A percentile compares a stretch with the other conserved stretches of the same genome.
These are phyloP conservation scores for Entelexis sorbosivorans DNA, from an alignment of 1,139 yeast species.

Conservation along the genomic window DNA sequence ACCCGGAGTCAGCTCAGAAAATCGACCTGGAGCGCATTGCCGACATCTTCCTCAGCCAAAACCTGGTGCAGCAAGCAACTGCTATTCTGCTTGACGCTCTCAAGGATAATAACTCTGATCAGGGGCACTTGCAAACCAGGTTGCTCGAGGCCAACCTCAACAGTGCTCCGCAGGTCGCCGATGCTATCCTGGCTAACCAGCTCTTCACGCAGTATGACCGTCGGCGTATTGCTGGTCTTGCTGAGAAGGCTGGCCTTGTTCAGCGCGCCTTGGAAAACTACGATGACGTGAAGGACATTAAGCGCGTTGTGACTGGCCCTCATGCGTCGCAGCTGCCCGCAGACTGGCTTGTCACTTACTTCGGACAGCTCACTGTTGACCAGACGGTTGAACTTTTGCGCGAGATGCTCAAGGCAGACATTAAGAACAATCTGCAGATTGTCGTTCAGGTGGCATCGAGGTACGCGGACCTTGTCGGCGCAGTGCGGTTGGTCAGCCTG, in stretches of 20 bases:
- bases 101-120: conserved; percentile 87
- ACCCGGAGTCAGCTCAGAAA: conserved; percentile 44
- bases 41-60: conserved; percentile 89
- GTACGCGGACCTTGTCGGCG: conserved; percentile 87
- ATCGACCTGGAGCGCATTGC: conserved; percentile 78
- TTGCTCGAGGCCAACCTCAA: conserved; percentile 82
- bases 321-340: conserved; percentile 65
- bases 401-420: conserved; percentile 70
- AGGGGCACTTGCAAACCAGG: conserved; percentile 92
- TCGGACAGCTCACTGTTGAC: conserved; percentile 89
- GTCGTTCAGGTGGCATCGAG: conserved; percentile 95
- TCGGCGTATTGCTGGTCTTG: conserved; percentile 78
- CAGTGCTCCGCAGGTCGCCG: conserved; percentile 99
- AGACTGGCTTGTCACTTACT: conserved; percentile 88
- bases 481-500: conserved; percentile 69
- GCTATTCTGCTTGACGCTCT: conserved; percentile 95
- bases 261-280: conserved; percentile 95
- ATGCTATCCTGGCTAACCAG: conserved; percentile 90
- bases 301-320: conserved; percentile 75
- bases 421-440: conserved; percentile 82
- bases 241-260: conserved; percentile 88
- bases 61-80: conserved; percentile 94
- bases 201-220: conserved; percentile 95
- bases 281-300: conserved; percentile 88
- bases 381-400: conserved; percentile 81